Evolutionary conservation across 2,329 filamentous ascomycete species (phyloP), one percentile per base, ranked within the genome.

Genomic region (Aphanocladium album): DNA sequence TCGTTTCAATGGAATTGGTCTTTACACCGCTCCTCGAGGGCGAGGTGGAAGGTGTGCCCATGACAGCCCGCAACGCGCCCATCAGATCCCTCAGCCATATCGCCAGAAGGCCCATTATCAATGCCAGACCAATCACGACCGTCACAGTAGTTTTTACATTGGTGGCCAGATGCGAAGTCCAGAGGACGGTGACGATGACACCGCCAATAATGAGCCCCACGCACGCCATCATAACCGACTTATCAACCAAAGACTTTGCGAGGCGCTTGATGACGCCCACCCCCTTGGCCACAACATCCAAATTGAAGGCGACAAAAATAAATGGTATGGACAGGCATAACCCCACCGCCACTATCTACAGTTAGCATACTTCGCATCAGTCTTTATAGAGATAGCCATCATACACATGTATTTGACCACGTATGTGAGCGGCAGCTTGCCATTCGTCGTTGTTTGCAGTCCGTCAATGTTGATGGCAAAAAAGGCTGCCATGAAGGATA

Each of bases 401-500:
- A 47, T 41, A 64, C 62, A 6, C 12, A 64, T 54, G 30, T 54
- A 61, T 16, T 58, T 60, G 50, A 64, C 45, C 30, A 62, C 25
- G 23, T 64, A 64, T 35, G 56, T 52, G 2, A 62, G 50, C 1
- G 62, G 62, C 37, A 64, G 55, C 33, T 53, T 62, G 23, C 54
- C 60, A 27, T 62, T 46, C 6, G 23, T n/a, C 5, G 55, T 52
- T 9, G 37, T 43, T 5, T 54, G 56, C 19, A 60, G 60, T 6
- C 37, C 50, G 25, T 62, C 47, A 8, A 51, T 30, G 5, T n/a
- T n/a, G 25, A 51, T 51, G 30, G 47, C 70, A 46, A 72, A 72
- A 17, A 73, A 58, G 16, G 66, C 63, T 0, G 71, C 63, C 39
- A 70, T 64, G 60, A 72, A 73, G 12, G 67, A 66, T 2, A 73